Percentiles rank a stretch among this genome's conserved stretches.
Conservation (phyloP, 2,329 filamentous ascomycete species). For the Sarocladium strictum region DNA sequence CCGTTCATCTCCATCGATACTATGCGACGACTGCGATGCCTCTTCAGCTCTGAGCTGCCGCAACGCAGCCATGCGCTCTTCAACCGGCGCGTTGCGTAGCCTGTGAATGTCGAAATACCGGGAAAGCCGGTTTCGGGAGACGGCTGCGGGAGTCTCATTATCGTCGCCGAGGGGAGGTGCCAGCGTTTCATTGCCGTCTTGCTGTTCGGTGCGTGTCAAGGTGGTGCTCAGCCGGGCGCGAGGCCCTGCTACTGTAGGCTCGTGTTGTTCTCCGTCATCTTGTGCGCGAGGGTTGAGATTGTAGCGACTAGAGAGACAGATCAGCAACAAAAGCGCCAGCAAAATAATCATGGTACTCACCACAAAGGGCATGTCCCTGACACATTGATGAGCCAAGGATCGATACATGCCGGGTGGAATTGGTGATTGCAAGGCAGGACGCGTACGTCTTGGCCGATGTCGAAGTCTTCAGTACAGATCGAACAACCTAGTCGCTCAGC, state of each 20-base stretch:
- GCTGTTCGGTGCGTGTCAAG: neutral
- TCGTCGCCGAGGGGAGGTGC: slow-evolving; percentile 38
- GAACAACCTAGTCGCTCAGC: slow-evolving; percentile 45
- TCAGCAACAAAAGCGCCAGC: neutral
- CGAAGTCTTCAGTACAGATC: slow-evolving; percentile 66
- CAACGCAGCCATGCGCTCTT: slow-evolving; percentile 57
- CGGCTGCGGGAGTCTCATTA: slow-evolving; percentile 24
- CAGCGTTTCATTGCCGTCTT: slow-evolving; percentile 18
- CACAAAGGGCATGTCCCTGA: slow-evolving; percentile 65
- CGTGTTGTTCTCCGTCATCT: neutral
- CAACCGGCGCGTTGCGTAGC: slow-evolving; percentile 51
- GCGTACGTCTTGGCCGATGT: slow-evolving; percentile 59
- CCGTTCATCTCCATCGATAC: slow-evolving; percentile 26
- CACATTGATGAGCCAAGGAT: slow-evolving; percentile 65
- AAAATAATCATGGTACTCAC: slow-evolving; percentile 39
- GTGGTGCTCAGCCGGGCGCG: neutral
- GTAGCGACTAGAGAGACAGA: slow-evolving; percentile 12
- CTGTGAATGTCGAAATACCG: slow-evolving; percentile 51
- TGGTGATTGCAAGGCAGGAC: slow-evolving; percentile 63
- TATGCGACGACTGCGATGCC: slow-evolving; percentile 11
- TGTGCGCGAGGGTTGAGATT: neutral
- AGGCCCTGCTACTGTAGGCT: too few relatives aligned
- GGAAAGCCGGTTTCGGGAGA: slow-evolving; percentile 39
- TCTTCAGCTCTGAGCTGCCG: slow-evolving; percentile 33
- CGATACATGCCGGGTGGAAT: slow-evolving; percentile 62